These are phyloP conservation scores for Pseudocercospora macadamiae DNA, from an alignment of 2,329 filamentous ascomycete species.

Conservation along the genomic window DNA sequence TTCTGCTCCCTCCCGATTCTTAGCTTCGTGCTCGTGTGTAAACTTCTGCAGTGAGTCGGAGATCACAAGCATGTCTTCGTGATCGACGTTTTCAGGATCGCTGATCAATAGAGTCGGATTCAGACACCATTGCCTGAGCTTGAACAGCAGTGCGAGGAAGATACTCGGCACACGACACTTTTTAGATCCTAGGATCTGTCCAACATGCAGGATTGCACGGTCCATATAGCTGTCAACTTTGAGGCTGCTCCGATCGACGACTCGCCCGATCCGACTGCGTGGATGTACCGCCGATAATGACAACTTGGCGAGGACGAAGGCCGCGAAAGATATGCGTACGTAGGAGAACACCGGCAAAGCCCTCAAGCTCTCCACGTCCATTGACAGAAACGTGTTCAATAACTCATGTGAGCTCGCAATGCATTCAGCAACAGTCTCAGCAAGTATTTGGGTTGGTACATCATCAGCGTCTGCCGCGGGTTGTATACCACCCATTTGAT, in stretches of 20 bases:
- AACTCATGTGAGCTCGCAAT: conserved; percentile 68
- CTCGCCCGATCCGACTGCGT: conserved; percentile 67
- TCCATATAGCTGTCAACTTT: conserved; percentile 69
- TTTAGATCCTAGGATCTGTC: conserved; percentile 57
- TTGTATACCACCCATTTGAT: conserved; percentile 52
- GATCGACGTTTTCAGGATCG: conserved; percentile 8
- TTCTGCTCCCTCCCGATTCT: conserved; percentile 8
- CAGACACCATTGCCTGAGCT: conserved; percentile 37
- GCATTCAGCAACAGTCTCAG: conserved; percentile 69
- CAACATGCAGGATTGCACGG: conserved; percentile 69
- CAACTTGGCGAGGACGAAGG: conserved; percentile 74
- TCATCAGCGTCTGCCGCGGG: conserved; percentile 32
- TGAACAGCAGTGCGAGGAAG: conserved; percentile 36
- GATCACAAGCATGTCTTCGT: not conserved
- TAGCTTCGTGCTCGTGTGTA: not conserved
- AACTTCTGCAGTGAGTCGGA: not conserved
- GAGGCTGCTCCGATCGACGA: conserved; percentile 70
- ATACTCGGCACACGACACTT: conserved; percentile 32
- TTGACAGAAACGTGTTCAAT: conserved; percentile 65
- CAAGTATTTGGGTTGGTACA: conserved; percentile 59
- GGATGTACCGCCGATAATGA: conserved; percentile 68
- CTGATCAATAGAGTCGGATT: conserved; percentile 27
- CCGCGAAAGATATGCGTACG: conserved; percentile 71
- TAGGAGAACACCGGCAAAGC: conserved; percentile 71
- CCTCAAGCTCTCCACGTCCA: conserved; percentile 63